Percentiles rank a stretch among this genome's conserved stretches.
Evolutionary conservation across 495 filamentous ascomycete genomes (phyloP).

Genomic region (Ramalina intermedia): DNA sequence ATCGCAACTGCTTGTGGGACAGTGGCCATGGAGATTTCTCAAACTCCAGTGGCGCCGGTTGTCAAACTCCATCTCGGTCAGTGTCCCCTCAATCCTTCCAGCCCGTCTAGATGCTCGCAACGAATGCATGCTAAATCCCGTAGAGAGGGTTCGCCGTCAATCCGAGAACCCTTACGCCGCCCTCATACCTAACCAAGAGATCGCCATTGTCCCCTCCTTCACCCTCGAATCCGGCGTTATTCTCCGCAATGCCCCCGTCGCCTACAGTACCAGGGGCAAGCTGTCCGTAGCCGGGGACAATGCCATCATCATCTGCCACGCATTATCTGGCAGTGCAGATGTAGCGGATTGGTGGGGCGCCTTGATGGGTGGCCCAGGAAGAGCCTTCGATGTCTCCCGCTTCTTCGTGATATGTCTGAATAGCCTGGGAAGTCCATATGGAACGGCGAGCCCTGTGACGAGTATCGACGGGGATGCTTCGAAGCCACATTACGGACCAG

Average conservation of each 20-base stretch:
- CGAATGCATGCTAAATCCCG: constrained; percentile 41
- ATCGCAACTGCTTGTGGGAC: no score
- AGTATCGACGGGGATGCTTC: constrained; percentile 61
- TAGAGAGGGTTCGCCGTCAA: constrained; percentile 51
- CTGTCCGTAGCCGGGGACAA: constrained; percentile 69
- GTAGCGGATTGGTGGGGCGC: constrained; percentile 98
- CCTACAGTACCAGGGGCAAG: constrained; percentile 74
- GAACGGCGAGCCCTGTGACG: constrained; percentile 89
- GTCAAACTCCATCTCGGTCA: no score
- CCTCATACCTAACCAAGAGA: constrained; percentile 74
- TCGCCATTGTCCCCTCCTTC: constrained; percentile 75
- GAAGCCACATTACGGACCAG: constrained; percentile 76
- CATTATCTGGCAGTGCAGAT: constrained; percentile 88
- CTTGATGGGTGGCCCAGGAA: constrained; percentile 72
- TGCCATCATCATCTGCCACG: constrained; percentile 94
- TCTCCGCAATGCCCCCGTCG: constrained; percentile 77
- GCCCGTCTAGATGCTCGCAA: no score
- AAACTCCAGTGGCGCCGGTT: no score
- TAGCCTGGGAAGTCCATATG: constrained; percentile 91
- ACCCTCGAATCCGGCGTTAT: constrained; percentile 86
- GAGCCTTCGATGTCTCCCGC: constrained; percentile 79
- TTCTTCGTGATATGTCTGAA: constrained; percentile 96
- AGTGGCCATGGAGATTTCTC: no score
- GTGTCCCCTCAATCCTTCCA: no score
- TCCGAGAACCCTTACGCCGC: constrained; percentile 84